Evolutionary conservation across 495 filamentous ascomycete species (phyloP).

Genomic region (Trichodelitschia bisporula): DNA sequence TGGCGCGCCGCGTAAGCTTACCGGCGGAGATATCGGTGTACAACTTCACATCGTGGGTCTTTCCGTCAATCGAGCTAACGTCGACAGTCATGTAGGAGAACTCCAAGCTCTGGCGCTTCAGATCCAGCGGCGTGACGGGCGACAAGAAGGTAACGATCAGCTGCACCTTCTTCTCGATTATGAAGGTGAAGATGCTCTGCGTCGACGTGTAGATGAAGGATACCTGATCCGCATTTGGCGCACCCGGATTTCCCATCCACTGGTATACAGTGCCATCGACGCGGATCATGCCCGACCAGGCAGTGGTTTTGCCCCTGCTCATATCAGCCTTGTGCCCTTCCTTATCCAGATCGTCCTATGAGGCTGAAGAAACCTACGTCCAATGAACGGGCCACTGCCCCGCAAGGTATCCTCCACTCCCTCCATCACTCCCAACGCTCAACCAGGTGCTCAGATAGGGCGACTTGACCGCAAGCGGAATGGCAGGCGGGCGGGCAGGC

Average conservation of each 20-base stretch:
- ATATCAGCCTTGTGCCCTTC: neutral
- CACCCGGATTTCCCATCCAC: conserved; percentile 27
- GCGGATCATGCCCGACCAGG: conserved; percentile 30
- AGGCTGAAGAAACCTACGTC: no score
- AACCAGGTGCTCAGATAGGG: conserved; percentile 3
- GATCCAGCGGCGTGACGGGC: conserved; percentile 28
- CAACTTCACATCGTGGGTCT: conserved; percentile 27
- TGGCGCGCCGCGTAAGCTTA: conserved; percentile 11
- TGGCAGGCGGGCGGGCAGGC: conserved; percentile 3
- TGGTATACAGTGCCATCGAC: conserved; percentile 28
- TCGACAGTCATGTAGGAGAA: conserved; percentile 32
- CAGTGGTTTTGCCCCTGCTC: conserved; percentile 20
- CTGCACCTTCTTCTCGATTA: conserved; percentile 20
- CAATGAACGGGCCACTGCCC: conserved; percentile 32
- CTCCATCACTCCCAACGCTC: conserved; percentile 14
- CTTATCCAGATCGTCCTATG: no score
- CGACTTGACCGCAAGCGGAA: conserved; percentile 3
- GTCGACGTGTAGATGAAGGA: conserved; percentile 32
- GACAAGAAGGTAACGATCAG: conserved; percentile 34
- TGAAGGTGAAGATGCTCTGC: conserved; percentile 29
- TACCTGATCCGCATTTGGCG: conserved; percentile 23
- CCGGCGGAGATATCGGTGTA: conserved; percentile 37
- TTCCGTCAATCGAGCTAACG: conserved; percentile 26
- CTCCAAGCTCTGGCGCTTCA: conserved; percentile 27
- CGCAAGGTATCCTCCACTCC: conserved; percentile 32